Base-by-base conservation (phyloP, 148 eudicot species). In the Vaccinium myrtillus region DNA sequence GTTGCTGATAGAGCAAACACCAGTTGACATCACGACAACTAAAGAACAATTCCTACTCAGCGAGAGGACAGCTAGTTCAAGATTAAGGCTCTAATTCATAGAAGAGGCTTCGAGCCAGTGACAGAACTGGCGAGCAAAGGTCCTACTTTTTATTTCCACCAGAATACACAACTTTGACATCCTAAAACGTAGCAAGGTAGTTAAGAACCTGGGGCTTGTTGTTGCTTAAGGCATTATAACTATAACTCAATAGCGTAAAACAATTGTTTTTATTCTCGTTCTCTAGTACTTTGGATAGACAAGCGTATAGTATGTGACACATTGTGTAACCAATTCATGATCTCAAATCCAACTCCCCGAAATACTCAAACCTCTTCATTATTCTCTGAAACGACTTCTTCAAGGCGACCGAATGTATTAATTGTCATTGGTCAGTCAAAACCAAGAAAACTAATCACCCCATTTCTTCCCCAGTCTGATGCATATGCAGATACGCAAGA, bases 331-430 rank as follows among this genome's bases (percentile, higher is more conserved):
- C 19, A 36, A 36, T 12, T 58, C 23, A 56, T 39, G 18, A 56
- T 32, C 82, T 32, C 82, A 19, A 80, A 12, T 69, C 74, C 58
- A 32, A 14, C 49, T 19, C 12, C 49, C 50, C 2, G 6, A 69
- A 30, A 4, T 69, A 25, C 36, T 67, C 36, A 67, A 25, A 67
- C 14, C 73, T 67, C 10, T 27, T 27, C 36, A 54, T 27, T 53
- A n/a, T 25, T 25, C 81, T 23, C 56, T 54, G 32, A 61, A 80
- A 23, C 73, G 63, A 61, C 71, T 48, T 32, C 73, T 81, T 51
- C 75, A 81, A 48, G 10, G 74, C 11, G 21, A 49, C 76, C 16
- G 11, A 61, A 8, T 48, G 59, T 69, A 15, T 81, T n/a, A 80
- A 58, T 71, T 73, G 23, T 16, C 77, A 75, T 18, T 63, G 5